Conservation (phyloP, 805 yeast species). For the Kluyveromyces aestuarii region DNA sequence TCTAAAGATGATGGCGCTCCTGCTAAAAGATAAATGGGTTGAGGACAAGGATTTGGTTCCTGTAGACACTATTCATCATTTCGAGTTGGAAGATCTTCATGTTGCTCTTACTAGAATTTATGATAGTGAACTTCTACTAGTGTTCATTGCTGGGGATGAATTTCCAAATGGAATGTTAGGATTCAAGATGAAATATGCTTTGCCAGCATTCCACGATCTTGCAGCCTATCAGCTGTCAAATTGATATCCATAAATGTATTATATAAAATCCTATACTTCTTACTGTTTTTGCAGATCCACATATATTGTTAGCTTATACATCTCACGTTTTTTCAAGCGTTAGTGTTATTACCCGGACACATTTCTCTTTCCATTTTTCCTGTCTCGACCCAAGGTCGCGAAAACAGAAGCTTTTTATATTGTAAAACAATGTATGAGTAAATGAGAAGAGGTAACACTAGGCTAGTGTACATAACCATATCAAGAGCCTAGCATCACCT, state of each 20-base stretch:
- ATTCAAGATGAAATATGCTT: slow-evolving; percentile 20
- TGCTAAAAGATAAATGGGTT: slow-evolving; percentile 27
- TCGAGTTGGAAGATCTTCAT: slow-evolving; percentile 27
- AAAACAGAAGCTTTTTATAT: not conserved
- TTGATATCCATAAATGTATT: not conserved
- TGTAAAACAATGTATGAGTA: not conserved
- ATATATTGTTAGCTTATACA: too few species aligned
- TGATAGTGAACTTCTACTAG: slow-evolving; percentile 20
- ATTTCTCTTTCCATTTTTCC: not conserved
- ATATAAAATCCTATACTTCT: not conserved
- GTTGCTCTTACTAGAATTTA: slow-evolving; percentile 24
- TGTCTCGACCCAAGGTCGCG: not conserved
- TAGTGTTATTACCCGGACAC: not conserved
- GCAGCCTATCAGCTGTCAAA: slow-evolving; percentile 17
- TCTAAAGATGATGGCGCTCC: slow-evolving; percentile 25
- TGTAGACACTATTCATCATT: slow-evolving; percentile 16
- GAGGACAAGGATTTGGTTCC: slow-evolving; percentile 15
- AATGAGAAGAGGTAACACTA: not conserved
- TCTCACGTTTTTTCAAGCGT: not conserved
- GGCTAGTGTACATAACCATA: not conserved
- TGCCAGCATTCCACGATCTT: slow-evolving; percentile 16
- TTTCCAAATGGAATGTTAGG: slow-evolving; percentile 27
- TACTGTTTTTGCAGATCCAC: not conserved
- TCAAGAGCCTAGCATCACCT: not conserved
- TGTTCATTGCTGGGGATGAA: slow-evolving; percentile 16